Base-by-base conservation (phyloP, 1,139 yeast species). In the Pichia sp. region DNA sequence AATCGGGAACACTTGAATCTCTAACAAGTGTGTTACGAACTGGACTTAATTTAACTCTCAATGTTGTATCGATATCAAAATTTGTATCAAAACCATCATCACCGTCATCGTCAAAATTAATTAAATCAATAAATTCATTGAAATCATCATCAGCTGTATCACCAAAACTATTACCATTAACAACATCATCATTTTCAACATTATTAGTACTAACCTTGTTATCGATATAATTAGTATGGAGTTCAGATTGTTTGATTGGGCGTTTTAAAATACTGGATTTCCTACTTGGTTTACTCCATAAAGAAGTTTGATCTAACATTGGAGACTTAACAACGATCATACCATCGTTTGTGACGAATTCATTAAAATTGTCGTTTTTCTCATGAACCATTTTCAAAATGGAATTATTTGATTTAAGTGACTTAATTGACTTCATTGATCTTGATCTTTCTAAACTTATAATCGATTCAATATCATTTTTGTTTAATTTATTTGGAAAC, bases 401-500 rank as follows among this genome's bases (percentile, higher is more conserved):
- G 3, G 60, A 56, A n/a, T 44, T 45, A 9, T 45, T n/a, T 5
- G 31, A 16, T 30, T 50, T 28, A 70, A 70, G 44, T 11, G 69
- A 63, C 60, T 60, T 72, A 13, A 75, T 67, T 1, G 84, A 80
- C 57, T 70, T 73, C 68, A 80, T 70, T 3, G 90, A 83, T 57
- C 88, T 72, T 19, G 85, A 79, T 57, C 91, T 74, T 65, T 86
- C 95, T 46, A 86, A 64, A 6, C 88, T 79, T 1, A 84, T 84
- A 55, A 86, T 86, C 48, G 87, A 81, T 59, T 84, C 88, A 18
- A 86, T 87, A 64, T 86, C 95, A 52, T 77, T 81, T 0, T 79
- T 73, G 56, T 76, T 83, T 45, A 86, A 71, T 3, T 81, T 77
- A 62, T 83, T 85, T 0, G 95, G 95, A 65, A 86, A 86, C 43